Percentiles rank a stretch among this genome's conserved stretches.
Evolutionary conservation across 2,329 filamentous ascomycete species (phyloP).

Genomic region (Hypoxylon sp.): DNA sequence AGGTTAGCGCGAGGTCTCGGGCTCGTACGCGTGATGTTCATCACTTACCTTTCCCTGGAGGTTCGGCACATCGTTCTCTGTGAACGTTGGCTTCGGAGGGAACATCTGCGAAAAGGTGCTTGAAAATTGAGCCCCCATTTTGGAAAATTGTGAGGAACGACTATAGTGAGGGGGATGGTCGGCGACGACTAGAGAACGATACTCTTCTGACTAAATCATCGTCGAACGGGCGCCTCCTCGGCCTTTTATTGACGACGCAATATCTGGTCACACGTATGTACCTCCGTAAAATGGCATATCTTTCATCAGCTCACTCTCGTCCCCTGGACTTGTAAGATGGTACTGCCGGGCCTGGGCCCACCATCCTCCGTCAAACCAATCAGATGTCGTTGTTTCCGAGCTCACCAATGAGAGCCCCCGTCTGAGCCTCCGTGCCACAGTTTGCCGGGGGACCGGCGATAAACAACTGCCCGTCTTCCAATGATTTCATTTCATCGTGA

Average conservation of each 20-base stretch:
- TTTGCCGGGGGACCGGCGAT: conserved; percentile 1
- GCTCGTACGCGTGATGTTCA: background rate
- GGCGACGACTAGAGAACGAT: background rate
- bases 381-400: conserved; percentile 18
- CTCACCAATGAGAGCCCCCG: conserved; percentile 7
- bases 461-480: background rate
- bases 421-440: background rate
- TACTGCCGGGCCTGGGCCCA: background rate
- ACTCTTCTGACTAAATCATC: background rate
- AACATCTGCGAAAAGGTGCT: conserved; percentile 19
- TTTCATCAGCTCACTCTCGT: too few relatives aligned
- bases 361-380: conserved; percentile 12
- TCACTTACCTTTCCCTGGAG: conserved; percentile 28
- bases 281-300: too few relatives aligned
- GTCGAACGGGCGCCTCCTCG: background rate
- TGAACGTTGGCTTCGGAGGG: conserved; percentile 27
- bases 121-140: conserved; percentile 23
- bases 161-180: background rate
- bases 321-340: background rate
- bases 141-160: background rate
- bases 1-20: background rate
- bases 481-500: background rate
- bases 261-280: background rate
- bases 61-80: conserved; percentile 27
- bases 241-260: conserved; percentile 7